Percentiles rank a stretch among this genome's conserved stretches.
Evolutionary conservation across 2,329 filamentous ascomycete genomes (phyloP).

Genomic region (Thielaviopsis punctulata): DNA sequence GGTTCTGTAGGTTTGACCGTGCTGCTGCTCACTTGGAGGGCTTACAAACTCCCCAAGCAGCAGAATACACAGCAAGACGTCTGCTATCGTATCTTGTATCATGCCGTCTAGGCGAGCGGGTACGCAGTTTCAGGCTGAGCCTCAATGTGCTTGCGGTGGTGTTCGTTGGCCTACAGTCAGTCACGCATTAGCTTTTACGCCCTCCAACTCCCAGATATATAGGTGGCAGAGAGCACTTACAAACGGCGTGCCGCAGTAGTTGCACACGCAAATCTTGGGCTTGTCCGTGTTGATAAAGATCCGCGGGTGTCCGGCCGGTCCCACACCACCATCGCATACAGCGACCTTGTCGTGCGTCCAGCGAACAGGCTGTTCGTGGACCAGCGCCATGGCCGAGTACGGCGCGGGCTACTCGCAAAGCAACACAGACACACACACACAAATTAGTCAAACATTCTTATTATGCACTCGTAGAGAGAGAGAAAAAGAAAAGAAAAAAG

Average conservation of each 20-base stretch:
- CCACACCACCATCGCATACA: conserved; percentile 82
- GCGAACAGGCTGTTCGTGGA: conserved; percentile 85
- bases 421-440: background rate
- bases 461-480: background rate
- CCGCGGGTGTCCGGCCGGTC: conserved; percentile 72
- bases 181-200: background rate
- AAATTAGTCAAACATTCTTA: background rate
- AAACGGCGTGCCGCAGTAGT: conserved; percentile 85
- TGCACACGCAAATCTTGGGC: conserved; percentile 77
- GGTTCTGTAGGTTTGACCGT: background rate
- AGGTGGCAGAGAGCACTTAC: conserved; percentile 38
- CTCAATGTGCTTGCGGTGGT: conserved; percentile 71
- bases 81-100: background rate
- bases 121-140: conserved; percentile 66
- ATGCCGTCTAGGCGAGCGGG: conserved; percentile 41
- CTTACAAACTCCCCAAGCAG: background rate
- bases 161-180: conserved; percentile 59
- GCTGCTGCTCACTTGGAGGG: background rate
- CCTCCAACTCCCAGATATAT: too few species aligned
- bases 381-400: conserved; percentile 79
- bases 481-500: background rate
- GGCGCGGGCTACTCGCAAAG: conserved; percentile 55
- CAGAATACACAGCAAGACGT: background rate
- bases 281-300: conserved; percentile 99
- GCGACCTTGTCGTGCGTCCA: conserved; percentile 76